phyloP scores from a whole-genome alignment of 78 protist species.

The Cyanophora paradoxa region DNA sequence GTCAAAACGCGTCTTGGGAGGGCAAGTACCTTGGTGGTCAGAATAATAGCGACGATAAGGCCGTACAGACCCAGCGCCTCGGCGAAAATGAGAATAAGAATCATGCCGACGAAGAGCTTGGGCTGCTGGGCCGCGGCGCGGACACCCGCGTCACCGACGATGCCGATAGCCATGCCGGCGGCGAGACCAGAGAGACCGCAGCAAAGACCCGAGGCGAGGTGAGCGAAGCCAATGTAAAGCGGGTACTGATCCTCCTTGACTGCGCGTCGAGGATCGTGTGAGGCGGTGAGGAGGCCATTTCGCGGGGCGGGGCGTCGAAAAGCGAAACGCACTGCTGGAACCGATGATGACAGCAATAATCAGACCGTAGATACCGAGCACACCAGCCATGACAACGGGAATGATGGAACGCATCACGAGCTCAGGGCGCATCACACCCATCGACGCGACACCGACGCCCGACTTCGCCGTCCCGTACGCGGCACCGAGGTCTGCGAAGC shows the following conservation, averaged over 20 bases:
- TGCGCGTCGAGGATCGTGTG: no score
- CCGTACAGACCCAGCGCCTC: constrained; percentile 91
- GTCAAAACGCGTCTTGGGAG: no score
- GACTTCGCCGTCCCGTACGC: constrained; percentile 99
- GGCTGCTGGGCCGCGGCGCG: constrained; percentile 74
- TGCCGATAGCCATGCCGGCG: constrained; percentile 90
- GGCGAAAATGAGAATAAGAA: constrained; percentile 90
- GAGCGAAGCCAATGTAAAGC: constrained; percentile 51
- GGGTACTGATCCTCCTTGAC: background rate
- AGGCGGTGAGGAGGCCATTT: no score
- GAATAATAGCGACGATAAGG: constrained; percentile 69
- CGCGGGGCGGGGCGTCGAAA: no score
- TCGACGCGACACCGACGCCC: constrained; percentile 90
- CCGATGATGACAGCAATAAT: constrained; percentile 89
- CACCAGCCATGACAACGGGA: constrained; percentile 99
- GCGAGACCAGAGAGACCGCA: constrained; percentile 92
- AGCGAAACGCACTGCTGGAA: constrained; percentile 29
- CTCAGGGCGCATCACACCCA: constrained; percentile 94
- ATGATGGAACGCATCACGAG: constrained; percentile 82
- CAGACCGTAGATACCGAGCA: constrained; percentile 98
- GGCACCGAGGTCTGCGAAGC: constrained; percentile 96
- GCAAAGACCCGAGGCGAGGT: constrained; percentile 90
- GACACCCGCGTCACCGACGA: constrained; percentile 87
- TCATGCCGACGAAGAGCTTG: constrained; percentile 77
- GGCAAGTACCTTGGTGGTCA: background rate